Evolutionary conservation across 2,329 filamentous ascomycete genomes (phyloP).

Genomic region (Fusarium nurragi): DNA sequence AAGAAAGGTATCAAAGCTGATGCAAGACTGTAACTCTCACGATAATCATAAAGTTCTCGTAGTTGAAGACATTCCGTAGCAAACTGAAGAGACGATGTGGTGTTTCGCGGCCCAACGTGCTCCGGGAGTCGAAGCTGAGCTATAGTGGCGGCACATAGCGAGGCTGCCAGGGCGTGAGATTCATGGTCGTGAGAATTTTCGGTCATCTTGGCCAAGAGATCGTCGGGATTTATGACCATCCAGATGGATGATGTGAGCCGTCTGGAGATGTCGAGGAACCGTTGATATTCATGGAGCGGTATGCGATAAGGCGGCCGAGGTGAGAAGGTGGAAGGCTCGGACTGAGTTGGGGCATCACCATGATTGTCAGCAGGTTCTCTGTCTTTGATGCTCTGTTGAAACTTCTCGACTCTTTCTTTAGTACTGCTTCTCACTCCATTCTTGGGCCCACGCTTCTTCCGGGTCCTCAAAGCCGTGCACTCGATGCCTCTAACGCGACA

Average conservation of each 20-base stretch:
- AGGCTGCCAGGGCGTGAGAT: conserved; percentile 38
- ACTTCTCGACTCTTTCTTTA: conserved; percentile 26
- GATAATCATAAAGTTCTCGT: conserved; percentile 39
- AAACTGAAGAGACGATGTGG: conserved; percentile 30
- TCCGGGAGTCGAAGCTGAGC: conserved; percentile 42
- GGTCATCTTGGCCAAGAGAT: conserved; percentile 27
- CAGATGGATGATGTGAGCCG: conserved; percentile 35
- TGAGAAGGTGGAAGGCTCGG: neutral
- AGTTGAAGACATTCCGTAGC: conserved; percentile 28
- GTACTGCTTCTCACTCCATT: conserved; percentile 28
- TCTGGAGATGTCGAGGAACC: conserved; percentile 36
- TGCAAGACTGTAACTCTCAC: conserved; percentile 29
- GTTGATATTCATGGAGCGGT: conserved; percentile 34
- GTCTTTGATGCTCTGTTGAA: conserved; percentile 27
- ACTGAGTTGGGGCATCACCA: no score
- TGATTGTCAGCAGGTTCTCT: neutral
- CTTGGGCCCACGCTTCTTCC: conserved; percentile 33
- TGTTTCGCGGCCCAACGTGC: conserved; percentile 25
- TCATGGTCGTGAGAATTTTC: conserved; percentile 30
- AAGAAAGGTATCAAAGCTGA: conserved; percentile 44
- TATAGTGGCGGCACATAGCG: conserved; percentile 43
- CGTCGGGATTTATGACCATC: conserved; percentile 40
- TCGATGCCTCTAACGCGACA: conserved; percentile 31
- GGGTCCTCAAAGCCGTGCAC: conserved; percentile 18
- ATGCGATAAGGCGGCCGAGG: conserved; percentile 21